Base-by-base conservation (phyloP, 768 basidiomycete species). In the Tricholoma saponaceum region DNA sequence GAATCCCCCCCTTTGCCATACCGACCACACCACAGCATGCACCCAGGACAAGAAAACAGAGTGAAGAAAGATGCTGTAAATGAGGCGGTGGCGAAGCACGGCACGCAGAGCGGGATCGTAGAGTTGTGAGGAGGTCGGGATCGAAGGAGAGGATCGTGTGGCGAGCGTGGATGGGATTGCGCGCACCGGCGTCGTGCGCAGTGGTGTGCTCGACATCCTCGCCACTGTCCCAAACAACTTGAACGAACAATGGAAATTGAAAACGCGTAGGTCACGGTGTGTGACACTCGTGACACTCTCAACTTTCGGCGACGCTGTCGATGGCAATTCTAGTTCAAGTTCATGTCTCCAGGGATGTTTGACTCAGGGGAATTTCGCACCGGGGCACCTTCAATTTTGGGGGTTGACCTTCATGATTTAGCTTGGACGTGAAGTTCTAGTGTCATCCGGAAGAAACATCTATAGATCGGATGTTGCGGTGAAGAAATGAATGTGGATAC, bases 51-150 rank as follows among this genome's bases (percentile, higher is more conserved):
- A 75, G 4, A 77, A 63, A 0, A 73, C 73, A 32, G 86, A 82
- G 32, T 75, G 76, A 8, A 78, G 67, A 57, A 90, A 81, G 30
- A 86, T 77, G 58, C 73, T 74, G 60, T 77, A 75, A 22, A 80
- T 71, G 6, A 89, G 79, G 39, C 88, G 82, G 63, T 83, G 82
- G 52, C 76, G 79, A 47, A 91, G 77, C 5, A 86, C 76, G 2
- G 78, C 70, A 64, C 86, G 89, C 1, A 84, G 80, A 46, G 83
- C 78, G 8, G 87, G 87, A 60, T 89, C 85, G 66, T 84, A 91
- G 1, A 76, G 70, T 61, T 84, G 79, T 5, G 78, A 71, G 1
- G 88, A 69, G 0, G 84, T 76, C 0, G 87, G 85, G 5, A 90
- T 70, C 1, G 79, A 72, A 0, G 83, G 82, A 1, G 85, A 70